These are phyloP conservation scores for Pestalotiopsis sp. DNA, from an alignment of 2,329 filamentous ascomycete species.

Conservation along the genomic window DNA sequence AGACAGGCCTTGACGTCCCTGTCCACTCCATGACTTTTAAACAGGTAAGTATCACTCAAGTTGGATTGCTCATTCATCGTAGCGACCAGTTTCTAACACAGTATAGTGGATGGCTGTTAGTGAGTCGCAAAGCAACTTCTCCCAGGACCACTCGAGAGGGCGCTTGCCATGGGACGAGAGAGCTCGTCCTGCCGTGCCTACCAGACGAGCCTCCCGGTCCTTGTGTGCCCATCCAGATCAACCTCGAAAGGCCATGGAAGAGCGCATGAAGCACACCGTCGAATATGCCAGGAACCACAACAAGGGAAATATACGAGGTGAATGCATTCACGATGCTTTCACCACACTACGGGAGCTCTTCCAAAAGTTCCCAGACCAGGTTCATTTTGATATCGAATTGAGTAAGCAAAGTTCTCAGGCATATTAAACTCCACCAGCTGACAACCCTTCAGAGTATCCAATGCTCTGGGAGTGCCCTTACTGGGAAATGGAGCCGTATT, in stretches of 20 bases:
- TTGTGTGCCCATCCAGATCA: slow-evolving; percentile 9
- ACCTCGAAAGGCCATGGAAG: slow-evolving; percentile 4
- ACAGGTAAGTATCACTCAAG: neutral
- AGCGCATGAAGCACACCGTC: slow-evolving; percentile 14
- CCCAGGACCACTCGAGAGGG: slow-evolving; percentile 2
- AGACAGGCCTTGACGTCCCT: slow-evolving; percentile 12
- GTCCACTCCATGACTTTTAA: slow-evolving; percentile 12
- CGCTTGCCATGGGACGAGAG: slow-evolving; percentile 14
- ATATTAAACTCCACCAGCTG: neutral
- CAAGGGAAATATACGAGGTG: slow-evolving; percentile 14
- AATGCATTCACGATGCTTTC: slow-evolving; percentile 13
- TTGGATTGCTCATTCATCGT: too few species aligned
- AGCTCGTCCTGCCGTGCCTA: neutral
- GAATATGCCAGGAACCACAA: slow-evolving; percentile 12
- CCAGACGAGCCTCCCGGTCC: slow-evolving; percentile 2
- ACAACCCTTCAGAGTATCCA: slow-evolving; percentile 9
- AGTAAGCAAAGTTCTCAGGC: neutral
- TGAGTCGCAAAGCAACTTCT: neutral
- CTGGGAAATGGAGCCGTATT: slow-evolving; percentile 14
- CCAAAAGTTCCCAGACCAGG: slow-evolving; percentile 11
- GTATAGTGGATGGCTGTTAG: slow-evolving; percentile 13
- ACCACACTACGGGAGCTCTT: slow-evolving; percentile 11
- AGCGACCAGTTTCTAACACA: neutral
- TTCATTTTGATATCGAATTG: slow-evolving; percentile 14
- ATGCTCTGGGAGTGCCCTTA: slow-evolving; percentile 12